Conservation (phyloP, 2,329 filamentous ascomycete genomes). For the Stenocarpella maydis region DNA sequence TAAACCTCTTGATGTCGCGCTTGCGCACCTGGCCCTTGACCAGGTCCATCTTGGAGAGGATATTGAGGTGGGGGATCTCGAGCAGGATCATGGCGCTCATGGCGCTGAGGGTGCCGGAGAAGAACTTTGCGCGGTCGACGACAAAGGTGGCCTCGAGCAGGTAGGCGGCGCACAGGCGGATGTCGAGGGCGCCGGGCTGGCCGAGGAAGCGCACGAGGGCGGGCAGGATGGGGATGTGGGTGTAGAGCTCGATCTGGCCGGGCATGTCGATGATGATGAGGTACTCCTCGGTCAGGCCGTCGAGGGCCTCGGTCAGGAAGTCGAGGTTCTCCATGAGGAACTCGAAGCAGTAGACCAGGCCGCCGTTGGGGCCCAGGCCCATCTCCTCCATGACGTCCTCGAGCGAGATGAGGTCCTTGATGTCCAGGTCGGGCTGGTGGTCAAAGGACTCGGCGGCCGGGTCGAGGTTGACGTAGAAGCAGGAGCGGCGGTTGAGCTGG, state of each 20-base stretch:
- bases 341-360: slow-evolving; percentile 95
- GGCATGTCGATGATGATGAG: slow-evolving; percentile 99
- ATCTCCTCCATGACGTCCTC: slow-evolving; percentile 98
- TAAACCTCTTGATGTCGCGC: slow-evolving; percentile 87
- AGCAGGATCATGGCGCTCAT: slow-evolving; percentile 99
- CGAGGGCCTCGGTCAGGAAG: slow-evolving; percentile 85
- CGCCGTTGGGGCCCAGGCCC: slow-evolving; percentile 88
- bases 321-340: slow-evolving; percentile 94
- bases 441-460: slow-evolving; percentile 93
- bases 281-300: slow-evolving; percentile 90
- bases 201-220: slow-evolving; percentile 83
- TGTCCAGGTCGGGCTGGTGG: slow-evolving; percentile 92
- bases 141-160: slow-evolving; percentile 96
- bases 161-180: slow-evolving; percentile 92
- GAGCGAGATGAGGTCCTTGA: slow-evolving; percentile 91
- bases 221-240: slow-evolving; percentile 92
- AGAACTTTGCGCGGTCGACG: slow-evolving; percentile 95
- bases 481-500: slow-evolving; percentile 87
- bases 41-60: slow-evolving; percentile 97
- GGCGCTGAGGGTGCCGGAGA: slow-evolving; percentile 91
- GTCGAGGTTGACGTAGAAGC: slow-evolving; percentile 98
- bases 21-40: slow-evolving; percentile 89
- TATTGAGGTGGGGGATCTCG: slow-evolving; percentile 95
- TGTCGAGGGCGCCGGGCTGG: slow-evolving; percentile 80
- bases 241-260: slow-evolving; percentile 98